phyloP scores from a whole-genome alignment of 306 rosid genomes.

The barrel medic (Medicago truncatula) region DNA sequence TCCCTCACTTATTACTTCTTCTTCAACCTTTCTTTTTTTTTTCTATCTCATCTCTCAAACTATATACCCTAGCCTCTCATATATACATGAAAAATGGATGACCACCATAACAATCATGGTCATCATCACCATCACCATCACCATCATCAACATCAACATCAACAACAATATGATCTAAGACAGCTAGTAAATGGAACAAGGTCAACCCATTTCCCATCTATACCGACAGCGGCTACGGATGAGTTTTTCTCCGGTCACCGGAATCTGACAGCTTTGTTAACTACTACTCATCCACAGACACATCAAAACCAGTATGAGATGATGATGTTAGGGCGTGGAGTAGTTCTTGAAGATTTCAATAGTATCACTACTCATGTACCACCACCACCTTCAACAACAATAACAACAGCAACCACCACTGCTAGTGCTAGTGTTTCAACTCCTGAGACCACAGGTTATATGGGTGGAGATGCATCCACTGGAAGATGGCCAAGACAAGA shows the following conservation, averaged over 20 bases:
- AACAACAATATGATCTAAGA: constrained; percentile 61
- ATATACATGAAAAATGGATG: constrained; percentile 70
- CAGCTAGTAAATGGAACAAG: constrained; percentile 59
- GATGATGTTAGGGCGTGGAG: constrained; percentile 55
- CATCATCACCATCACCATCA: neutral
- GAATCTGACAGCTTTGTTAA: constrained; percentile 40
- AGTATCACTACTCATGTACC: neutral
- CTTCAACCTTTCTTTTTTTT: neutral
- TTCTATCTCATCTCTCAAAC: neutral
- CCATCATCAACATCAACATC: neutral
- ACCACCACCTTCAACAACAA: neutral
- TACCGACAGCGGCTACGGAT: constrained; percentile 40
- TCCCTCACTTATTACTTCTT: constrained; percentile 61
- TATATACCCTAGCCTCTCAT: constrained; percentile 14
- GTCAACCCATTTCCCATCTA: constrained; percentile 49
- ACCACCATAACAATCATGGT: constrained; percentile 32
- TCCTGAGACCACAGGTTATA: constrained; percentile 46
- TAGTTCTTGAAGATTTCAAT: constrained; percentile 16
- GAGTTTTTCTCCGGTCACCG: constrained; percentile 60
- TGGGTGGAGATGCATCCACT: constrained; percentile 59
- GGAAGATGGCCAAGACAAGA: constrained; percentile 97
- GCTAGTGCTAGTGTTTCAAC: constrained; percentile 9
- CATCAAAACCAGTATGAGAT: constrained; percentile 47
- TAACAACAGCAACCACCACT: neutral
- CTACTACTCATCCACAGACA: neutral